Evolutionary conservation across 176 grass and related monocot genomes (phyloP).

Genomic region (Zea luxurians): DNA sequence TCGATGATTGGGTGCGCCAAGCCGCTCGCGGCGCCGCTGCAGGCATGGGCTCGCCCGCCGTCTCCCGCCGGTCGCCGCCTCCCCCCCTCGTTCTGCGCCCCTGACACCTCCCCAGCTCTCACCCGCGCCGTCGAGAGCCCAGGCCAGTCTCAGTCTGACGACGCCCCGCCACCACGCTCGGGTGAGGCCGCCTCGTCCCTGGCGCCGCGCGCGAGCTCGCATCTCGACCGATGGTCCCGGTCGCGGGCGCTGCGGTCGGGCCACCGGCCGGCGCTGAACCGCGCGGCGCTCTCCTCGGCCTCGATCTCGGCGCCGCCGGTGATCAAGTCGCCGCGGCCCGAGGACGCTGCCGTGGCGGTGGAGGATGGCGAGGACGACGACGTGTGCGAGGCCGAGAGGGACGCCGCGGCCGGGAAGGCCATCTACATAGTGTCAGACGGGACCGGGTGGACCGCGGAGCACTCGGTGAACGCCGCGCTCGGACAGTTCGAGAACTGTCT

Average conservation of each 20-base stretch:
- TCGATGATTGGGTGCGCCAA: conserved; percentile 27
- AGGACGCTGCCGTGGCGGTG: not conserved
- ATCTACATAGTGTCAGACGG: conserved; percentile 99
- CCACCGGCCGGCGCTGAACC: conserved; percentile 42
- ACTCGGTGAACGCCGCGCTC: conserved; percentile 89
- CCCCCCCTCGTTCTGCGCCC: conserved; percentile 14
- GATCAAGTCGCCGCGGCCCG: not conserved
- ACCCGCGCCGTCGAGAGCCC: not conserved
- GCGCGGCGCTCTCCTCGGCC: not conserved
- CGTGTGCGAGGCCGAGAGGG: not conserved
- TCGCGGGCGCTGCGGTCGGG: conserved; percentile 67
- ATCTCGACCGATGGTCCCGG: conserved; percentile 73
- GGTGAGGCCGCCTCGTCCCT: not conserved
- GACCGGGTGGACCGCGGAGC: conserved; percentile 93
- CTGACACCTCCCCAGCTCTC: conserved; percentile 21
- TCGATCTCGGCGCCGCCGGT: not conserved
- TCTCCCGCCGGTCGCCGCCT: conserved; percentile 17
- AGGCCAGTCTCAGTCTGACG: not conserved
- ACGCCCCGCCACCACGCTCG: not conserved
- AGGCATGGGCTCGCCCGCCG: conserved; percentile 14
- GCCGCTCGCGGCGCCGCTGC: conserved; percentile 29
- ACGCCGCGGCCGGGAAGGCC: conserved; percentile 48
- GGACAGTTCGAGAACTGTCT: conserved; percentile 97
- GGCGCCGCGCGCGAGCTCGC: conserved; percentile 28
- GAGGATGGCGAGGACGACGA: conserved; percentile 25